Evolutionary conservation across 345 rosid species (phyloP), one percentile per base, ranked within the genome.

Genomic region (Luvunga scandens): DNA sequence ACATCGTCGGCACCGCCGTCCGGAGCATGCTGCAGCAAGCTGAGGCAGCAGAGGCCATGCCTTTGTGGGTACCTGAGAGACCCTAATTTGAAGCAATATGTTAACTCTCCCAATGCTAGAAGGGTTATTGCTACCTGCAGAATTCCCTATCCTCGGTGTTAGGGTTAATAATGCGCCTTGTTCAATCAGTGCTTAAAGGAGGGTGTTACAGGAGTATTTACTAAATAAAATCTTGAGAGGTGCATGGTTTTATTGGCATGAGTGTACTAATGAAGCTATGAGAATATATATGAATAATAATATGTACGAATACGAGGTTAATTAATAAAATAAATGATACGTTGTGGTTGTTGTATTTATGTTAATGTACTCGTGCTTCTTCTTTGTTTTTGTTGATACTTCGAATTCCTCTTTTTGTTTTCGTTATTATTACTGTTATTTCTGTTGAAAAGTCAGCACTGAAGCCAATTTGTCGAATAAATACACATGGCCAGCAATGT

Each of bases 41-140:
- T 90, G 81, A 86, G 75, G 80, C 88, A 88, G 78, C 95, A 92
- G 88, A 76, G 73, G 65, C 75, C 97, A 4, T 94, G 98, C 80
- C 78, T 94, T 1, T 94, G 97, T 55, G 86, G 86, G 27, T 92
- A 86, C 79, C 39, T 88, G 24, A 87, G 75, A 81, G 64, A 83
- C 66, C 97, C 98, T 0, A 74, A 56, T 18, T 67, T 88, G 48
- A 81, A 60, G 57, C 86, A 78, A 33, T 90, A 61, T 71, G 75
- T 87, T 13, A 80, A 76, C 78, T 83, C 90, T 24, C 89, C 95
- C 21, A 90, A 84, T 27, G 87, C 92, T 14, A 84, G 73, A 36
- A 87, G 72, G 79, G 77, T 89, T 22, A 80, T 79, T 0, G n/a
- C 50, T 38, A 59, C 84, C 34, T 93, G 98, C 77, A 86, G 90